Base-by-base conservation (phyloP, 768 basidiomycete genomes). In the Boletus rex-veris region DNA sequence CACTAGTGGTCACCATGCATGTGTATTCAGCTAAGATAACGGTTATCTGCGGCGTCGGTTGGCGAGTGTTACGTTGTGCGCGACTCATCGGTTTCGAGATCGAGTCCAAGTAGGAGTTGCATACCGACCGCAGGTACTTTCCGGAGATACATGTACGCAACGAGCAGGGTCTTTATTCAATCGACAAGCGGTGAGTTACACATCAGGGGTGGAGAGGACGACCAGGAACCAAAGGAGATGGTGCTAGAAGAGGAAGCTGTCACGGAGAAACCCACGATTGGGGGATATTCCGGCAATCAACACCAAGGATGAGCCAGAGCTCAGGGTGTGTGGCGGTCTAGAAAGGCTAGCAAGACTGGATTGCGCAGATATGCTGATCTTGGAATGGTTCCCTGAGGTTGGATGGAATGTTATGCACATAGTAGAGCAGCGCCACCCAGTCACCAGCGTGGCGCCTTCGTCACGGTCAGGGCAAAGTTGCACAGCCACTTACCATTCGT, bases 401-500 rank as follows among this genome's bases (percentile, higher is more conserved):
- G 35, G 33, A 33, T 46, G 10, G 9, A 12, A 12, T 10, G 31
- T 31, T 11, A 7, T 31, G 31, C 31, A 31, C 31, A 31, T 31
- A 19, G 19, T 31, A 24, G 24, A 24, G 24, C 4, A 26, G 26
- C 26, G 26, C 26, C 26, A 28, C 26, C 21, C 21, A 21, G 21
- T 24, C 21, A 24, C 21, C 21, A 24, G 4, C 4, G 21, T 24
- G 21, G 21, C 21, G 21, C 4, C 21, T 24, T 4, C 21, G 21
- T 21, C 21, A 21, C 21, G 21, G 21, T 19, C 19, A 19, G 19
- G 19, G 2, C 2, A 2, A 21, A 21, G 52, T 19, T 40, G 36
- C 56, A 67, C 56, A 66, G 64, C 64, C 62, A 66, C 58, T 38
- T 19, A 35, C 16, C 3, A 35, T n/a, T 15, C 21, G 21, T 21